Conservation (phyloP, 2,329 filamentous ascomycete species). For the Colletotrichum aenigma region DNA sequence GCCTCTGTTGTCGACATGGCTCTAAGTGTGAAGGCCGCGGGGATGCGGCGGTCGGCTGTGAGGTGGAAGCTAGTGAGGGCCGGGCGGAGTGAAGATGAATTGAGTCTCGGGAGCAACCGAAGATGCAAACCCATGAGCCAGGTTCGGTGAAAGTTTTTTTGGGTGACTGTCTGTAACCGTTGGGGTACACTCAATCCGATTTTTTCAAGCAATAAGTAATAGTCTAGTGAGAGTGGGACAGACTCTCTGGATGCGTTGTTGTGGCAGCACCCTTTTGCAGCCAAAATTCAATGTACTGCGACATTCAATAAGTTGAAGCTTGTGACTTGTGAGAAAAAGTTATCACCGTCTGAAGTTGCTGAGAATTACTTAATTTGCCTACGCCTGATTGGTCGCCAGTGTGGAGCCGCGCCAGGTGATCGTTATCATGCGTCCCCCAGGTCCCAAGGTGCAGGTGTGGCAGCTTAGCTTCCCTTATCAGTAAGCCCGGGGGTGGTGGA, state of each 20-base stretch:
- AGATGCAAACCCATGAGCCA: slow-evolving; percentile 8
- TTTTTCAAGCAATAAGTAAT: not conserved
- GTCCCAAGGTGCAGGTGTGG: not conserved
- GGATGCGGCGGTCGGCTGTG: not conserved
- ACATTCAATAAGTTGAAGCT: not conserved
- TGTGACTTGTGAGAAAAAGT: slow-evolving; percentile 17
- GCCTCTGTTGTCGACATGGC: slow-evolving; percentile 5
- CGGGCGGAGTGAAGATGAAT: slow-evolving; percentile 14
- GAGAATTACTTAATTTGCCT: slow-evolving; percentile 18
- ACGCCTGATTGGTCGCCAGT: not conserved
- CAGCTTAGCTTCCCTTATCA: slow-evolving; percentile 9
- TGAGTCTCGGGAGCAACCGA: slow-evolving; percentile 16
- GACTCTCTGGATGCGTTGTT: not conserved
- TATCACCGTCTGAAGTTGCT: slow-evolving; percentile 12
- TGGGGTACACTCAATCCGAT: not conserved
- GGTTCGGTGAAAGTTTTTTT: not conserved
- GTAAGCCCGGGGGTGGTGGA: slow-evolving; percentile 10
- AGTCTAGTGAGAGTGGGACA: not conserved
- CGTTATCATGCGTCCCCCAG: slow-evolving; percentile 12
- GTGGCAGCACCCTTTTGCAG: not conserved
- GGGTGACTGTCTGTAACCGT: not conserved
- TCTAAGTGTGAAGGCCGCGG: not conserved
- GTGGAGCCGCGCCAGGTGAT: slow-evolving; percentile 1
- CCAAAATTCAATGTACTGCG: not conserved
- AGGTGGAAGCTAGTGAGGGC: not conserved